phyloP scores from a whole-genome alignment of 495 filamentous ascomycete species.

The Penicillium manginii region DNA sequence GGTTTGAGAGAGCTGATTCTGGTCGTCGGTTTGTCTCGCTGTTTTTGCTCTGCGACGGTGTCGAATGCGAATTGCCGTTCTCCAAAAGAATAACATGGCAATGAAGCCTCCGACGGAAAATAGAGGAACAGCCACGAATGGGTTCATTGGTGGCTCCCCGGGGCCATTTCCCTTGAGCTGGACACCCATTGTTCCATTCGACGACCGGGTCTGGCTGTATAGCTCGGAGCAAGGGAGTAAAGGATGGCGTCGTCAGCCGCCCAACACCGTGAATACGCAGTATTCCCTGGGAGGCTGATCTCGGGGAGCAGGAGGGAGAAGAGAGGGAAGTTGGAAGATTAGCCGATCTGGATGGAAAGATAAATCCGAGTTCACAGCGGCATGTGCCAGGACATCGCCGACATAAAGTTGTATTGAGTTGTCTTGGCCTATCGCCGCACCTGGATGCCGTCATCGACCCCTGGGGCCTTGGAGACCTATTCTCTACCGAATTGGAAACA shows the following conservation, averaged over 20 bases:
- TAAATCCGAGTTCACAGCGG: constrained; percentile 6
- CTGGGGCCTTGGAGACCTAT: constrained; percentile 12
- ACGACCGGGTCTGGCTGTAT: neutral
- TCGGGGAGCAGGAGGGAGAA: constrained; percentile 8
- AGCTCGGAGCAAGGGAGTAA: neutral
- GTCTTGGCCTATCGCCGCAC: neutral
- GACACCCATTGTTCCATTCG: constrained; percentile 35
- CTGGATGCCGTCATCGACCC: constrained; percentile 37
- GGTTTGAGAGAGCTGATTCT: constrained; percentile 26
- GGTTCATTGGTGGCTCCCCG: constrained; percentile 42
- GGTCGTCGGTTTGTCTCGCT: constrained; percentile 26
- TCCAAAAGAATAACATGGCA: constrained; percentile 30
- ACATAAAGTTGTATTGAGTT: constrained; percentile 21
- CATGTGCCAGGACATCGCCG: constrained; percentile 2
- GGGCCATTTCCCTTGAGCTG: constrained; percentile 31
- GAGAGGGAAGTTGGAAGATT: neutral
- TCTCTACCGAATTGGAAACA: constrained; percentile 22
- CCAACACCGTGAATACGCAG: constrained; percentile 18
- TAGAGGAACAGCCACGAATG: constrained; percentile 39
- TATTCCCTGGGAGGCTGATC: constrained; percentile 19
- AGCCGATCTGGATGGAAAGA: constrained; percentile 1
- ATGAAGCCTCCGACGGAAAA: constrained; percentile 36
- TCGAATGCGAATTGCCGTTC: constrained; percentile 28
- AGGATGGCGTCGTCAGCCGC: constrained; percentile 19
- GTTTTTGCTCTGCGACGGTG: constrained; percentile 33